These are phyloP conservation scores for Alternaria novae-zelandiae DNA, from an alignment of 2,329 filamentous ascomycete species.

Conservation along the genomic window DNA sequence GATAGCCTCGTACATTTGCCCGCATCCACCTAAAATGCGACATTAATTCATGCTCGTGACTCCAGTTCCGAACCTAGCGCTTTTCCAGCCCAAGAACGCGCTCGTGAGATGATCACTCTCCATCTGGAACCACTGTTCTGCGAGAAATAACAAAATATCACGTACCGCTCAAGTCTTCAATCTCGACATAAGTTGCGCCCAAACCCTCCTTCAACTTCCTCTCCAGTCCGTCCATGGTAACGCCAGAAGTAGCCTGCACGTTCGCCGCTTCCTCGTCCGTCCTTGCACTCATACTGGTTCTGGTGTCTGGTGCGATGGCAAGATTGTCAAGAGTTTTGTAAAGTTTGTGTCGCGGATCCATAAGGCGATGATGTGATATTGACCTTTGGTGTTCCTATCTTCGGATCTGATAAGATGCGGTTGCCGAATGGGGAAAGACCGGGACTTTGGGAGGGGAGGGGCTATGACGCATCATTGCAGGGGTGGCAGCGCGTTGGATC, in stretches of 20 bases:
- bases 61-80: neutral
- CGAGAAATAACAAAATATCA: conserved; percentile 11
- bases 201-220: conserved; percentile 73
- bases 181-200: conserved; percentile 79
- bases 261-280: conserved; percentile 55
- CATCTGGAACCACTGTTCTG: no score
- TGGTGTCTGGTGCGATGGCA: conserved; percentile 23
- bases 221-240: conserved; percentile 76
- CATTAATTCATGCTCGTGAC: conserved; percentile 21
- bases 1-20: conserved; percentile 72
- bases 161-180: conserved; percentile 90
- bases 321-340: conserved; percentile 40
- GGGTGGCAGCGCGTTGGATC: conserved; percentile 6
- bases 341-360: conserved; percentile 46
- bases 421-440: conserved; percentile 11
- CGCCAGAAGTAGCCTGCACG: conserved; percentile 62
- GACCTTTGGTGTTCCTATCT: conserved; percentile 24
- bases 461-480: conserved; percentile 28
- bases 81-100: neutral
- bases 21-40: conserved; percentile 65
- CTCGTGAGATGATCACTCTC: no score
- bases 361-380: conserved; percentile 25
- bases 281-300: conserved; percentile 50
- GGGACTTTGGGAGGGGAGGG: conserved; percentile 8
- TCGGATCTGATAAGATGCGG: conserved; percentile 46